A percentile compares a stretch with the other conserved stretches of the same genome.
phyloP scores from a whole-genome alignment of 306 rosid species.

The Spatholobus suberectus region DNA sequence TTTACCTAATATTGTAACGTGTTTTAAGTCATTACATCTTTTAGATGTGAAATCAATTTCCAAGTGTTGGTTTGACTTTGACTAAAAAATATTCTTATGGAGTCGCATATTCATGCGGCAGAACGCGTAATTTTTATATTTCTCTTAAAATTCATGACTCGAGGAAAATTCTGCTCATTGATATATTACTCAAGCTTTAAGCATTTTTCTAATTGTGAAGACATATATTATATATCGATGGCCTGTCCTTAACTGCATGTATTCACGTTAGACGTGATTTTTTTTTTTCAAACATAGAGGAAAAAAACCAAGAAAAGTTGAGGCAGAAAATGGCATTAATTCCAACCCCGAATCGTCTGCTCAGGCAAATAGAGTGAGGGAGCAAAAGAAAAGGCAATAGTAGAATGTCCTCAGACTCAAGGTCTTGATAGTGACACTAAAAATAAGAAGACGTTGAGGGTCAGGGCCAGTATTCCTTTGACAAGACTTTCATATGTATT shows the following conservation, averaged over 20 bases:
- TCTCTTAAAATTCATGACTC: not conserved
- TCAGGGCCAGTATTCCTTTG: slow-evolving; percentile 25
- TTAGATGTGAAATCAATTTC: not conserved
- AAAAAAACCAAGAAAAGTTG: not conserved
- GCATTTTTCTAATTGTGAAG: not conserved
- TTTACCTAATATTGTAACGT: not conserved
- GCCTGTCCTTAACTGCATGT: not conserved
- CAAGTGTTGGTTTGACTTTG: not conserved
- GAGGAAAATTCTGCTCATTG: not conserved
- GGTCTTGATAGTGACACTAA: not conserved
- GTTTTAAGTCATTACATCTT: not conserved
- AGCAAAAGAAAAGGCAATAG: not conserved
- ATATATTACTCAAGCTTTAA: not conserved
- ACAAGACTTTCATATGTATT: not conserved
- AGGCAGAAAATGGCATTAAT: not conserved
- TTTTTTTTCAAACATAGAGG: not conserved
- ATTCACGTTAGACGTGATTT: not conserved
- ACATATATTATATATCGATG: not conserved
- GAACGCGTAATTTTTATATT: not conserved
- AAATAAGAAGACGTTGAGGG: not conserved
- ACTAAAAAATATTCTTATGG: not conserved
- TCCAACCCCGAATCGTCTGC: not conserved
- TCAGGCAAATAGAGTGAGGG: not conserved
- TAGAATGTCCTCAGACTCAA: slow-evolving; percentile 17
- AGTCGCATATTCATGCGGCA: not conserved